Base-by-base conservation (phyloP, 2,329 filamentous ascomycete species). In the Aureobasidium sp. region DNA sequence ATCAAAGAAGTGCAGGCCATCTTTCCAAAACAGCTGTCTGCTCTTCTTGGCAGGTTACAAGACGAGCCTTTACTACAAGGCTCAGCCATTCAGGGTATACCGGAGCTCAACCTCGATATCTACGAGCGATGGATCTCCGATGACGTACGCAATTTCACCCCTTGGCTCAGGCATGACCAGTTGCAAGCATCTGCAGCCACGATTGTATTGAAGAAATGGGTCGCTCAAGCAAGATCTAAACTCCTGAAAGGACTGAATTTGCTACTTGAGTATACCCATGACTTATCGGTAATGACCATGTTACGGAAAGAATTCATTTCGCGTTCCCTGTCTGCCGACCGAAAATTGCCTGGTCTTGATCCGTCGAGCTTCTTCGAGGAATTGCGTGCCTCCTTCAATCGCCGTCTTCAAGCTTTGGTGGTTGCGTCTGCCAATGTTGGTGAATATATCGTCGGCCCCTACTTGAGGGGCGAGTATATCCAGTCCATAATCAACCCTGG, bases 91-190 rank as follows among this genome's bases (percentile, higher is more conserved):
- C 81, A 82, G 60, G 75, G 77, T 0, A 73, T 94, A 1, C 84
- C 89, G 66, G 87, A 87, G 17, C 76, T 96, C 14, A 84, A 89
- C 39, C 76, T 97, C 29, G 91, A 96, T 69, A 76, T 94, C 11
- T 85, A 90, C 68, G 85, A 87, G 65, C 81, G 82, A 22, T 96
- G 91, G 89, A 89, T 94, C 65, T 82, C 88, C 19, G 85, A 91
- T 8, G 90, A 95, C 64, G 89, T 96, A 45, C 84, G 84, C 50
- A 88, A 88, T 66, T 97, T 95, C 70, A 93, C 86, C 0, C 92
- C 92, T 0, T 96, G 91, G 76, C 89, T 95, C 39, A 85, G 89
- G 33, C 86, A 95, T 68, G 90, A 92, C 66, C 89, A 94, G 66
- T 68, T 81, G 5, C 70, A 75, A 27, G 65, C 70, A 33, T 61